These are phyloP conservation scores for Juglanconis sp. DNA, from an alignment of 2,329 filamentous ascomycete species.

Conservation along the genomic window DNA sequence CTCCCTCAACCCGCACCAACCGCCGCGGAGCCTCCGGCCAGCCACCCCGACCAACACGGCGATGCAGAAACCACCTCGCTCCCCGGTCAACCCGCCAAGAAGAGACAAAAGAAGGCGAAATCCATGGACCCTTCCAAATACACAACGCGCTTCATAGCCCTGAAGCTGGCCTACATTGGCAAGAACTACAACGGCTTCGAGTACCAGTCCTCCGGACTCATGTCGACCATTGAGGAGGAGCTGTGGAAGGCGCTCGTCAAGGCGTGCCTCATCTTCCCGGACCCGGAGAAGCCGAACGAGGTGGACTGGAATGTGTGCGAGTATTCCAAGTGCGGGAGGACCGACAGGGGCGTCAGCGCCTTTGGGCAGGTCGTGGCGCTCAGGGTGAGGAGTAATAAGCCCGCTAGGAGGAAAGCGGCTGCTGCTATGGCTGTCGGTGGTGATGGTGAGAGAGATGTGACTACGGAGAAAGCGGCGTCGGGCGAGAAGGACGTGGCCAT, in stretches of 20 bases:
- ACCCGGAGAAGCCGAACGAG: constrained; percentile 58
- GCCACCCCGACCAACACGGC: neutral
- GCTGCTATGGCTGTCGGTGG: constrained; percentile 19
- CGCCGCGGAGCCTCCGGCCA: neutral
- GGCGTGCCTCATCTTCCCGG: constrained; percentile 66
- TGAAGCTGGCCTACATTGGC: constrained; percentile 93
- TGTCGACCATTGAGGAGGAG: constrained; percentile 87
- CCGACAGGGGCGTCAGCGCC: constrained; percentile 88
- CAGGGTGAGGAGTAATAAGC: constrained; percentile 74
- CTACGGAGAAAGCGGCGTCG: neutral
- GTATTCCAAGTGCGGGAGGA: constrained; percentile 93
- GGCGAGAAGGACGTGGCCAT: neutral
- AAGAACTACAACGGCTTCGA: constrained; percentile 92
- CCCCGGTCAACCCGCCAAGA: constrained; percentile 4
- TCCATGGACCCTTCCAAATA: constrained; percentile 78
- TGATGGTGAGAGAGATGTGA: constrained; percentile 8
- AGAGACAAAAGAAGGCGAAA: constrained; percentile 36
- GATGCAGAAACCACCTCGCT: neutral
- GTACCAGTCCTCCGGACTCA: constrained; percentile 68
- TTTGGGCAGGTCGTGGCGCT: constrained; percentile 94
- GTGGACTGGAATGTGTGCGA: constrained; percentile 81
- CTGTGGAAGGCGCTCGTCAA: constrained; percentile 88
- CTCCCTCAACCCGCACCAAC: neutral
- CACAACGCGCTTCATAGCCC: constrained; percentile 76
- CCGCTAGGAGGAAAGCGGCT: constrained; percentile 41